Percentiles rank a stretch among this genome's conserved stretches.
These are phyloP conservation scores for Saturnispora hagleri DNA, from an alignment of 805 yeast genomes.

Conservation along the genomic window DNA sequence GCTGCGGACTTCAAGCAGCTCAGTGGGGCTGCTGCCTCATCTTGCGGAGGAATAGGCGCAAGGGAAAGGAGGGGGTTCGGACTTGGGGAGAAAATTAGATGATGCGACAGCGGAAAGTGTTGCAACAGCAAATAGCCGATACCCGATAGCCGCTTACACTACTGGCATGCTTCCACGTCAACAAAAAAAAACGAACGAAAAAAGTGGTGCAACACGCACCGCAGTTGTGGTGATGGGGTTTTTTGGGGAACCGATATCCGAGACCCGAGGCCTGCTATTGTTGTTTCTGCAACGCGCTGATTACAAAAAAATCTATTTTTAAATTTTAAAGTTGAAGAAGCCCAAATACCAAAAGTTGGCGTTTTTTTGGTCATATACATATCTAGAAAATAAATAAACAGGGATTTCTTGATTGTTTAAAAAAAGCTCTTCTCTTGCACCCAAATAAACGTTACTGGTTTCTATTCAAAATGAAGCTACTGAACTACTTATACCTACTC, in stretches of 20 bases:
- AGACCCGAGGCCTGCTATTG: neutral
- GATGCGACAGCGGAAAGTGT: neutral
- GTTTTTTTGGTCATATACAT: neutral
- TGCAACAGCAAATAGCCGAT: neutral
- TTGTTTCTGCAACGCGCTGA: neutral
- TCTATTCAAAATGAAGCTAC: neutral
- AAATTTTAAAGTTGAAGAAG: too few species aligned
- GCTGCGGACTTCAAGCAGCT: neutral
- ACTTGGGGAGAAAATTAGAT: neutral
- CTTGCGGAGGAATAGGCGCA: neutral
- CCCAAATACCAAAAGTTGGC: neutral
- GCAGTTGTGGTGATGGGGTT: too few species aligned
- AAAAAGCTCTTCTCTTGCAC: neutral
- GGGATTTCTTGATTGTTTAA: neutral
- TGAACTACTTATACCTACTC: neutral
- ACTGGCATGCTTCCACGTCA: too few species aligned
- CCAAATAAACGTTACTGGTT: neutral
- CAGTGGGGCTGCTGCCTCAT: neutral
- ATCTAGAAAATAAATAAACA: neutral
- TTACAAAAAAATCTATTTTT: neutral
- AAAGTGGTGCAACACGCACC: too few species aligned
- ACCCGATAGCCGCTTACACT: neutral
- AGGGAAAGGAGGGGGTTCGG: neutral
- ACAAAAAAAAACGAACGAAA: too few species aligned
- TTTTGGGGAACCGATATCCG: neutral